Base-by-base conservation (phyloP, 352 stramenopile species). In the Globisporangium heterothallicum region DNA sequence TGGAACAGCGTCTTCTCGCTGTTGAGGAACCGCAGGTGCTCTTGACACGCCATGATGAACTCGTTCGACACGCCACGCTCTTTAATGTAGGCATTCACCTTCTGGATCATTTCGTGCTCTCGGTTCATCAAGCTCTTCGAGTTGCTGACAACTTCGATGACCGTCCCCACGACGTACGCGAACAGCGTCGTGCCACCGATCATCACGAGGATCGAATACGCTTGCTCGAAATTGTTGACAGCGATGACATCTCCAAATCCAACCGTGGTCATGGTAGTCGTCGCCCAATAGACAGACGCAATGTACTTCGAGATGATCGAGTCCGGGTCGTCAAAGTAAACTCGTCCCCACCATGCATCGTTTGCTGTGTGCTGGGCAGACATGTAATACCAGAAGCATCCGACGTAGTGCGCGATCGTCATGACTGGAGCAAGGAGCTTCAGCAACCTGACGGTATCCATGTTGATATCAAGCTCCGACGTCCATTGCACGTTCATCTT, bases 171-270 rank as follows among this genome's bases (percentile, higher is more conserved):
- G 30, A 91, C 79, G 48, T 87, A 93, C 8, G 78, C 82, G 38
- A 91, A 93, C 6, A 93, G 49, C 5, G 74, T 89, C 9, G 82
- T 88, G n/a, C 82, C 82, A 14, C 78, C 72, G 30, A 93, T 87
- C 50, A 92, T 83, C 21, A 89, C 87, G 14, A 96, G 59, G 16
- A 92, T 92, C 22, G 73, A 88, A 49, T 88, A 90, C 13, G 70
- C 52, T 44, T 88, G 74, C 58, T 95, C 88, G 2, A 64, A 58
- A 26, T 70, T 69, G 40, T 89, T 95, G 6, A 90, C 64, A 0
- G 84, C 74, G 19, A 66, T 72, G 14, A 96, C 81, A 50, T 96
- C 84, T 1, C 86, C 84, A 61, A 95, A 96, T 4, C 86, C 86
- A 7, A 95, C 83, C 0, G 84, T 94, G 18, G 76, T 82, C 78